Conservation (phyloP, 345 rosid species). For the Citrus glauca region DNA sequence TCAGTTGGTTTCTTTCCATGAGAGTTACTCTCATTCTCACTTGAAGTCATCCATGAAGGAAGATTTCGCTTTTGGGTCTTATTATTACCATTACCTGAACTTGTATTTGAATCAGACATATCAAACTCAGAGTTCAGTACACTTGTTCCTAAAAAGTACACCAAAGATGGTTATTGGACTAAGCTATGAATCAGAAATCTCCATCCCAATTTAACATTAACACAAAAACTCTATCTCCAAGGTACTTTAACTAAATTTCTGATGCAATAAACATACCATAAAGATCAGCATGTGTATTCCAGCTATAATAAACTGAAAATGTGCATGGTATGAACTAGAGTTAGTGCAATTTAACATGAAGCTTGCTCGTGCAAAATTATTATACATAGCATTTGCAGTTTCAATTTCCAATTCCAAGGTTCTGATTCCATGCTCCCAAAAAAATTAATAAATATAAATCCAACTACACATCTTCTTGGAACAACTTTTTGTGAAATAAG, state of each 20-base stretch:
- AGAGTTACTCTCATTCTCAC: conserved; percentile 24
- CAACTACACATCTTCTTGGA: not conserved
- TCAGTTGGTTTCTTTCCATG: conserved; percentile 29
- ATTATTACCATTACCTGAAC: conserved; percentile 17
- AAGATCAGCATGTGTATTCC: not conserved
- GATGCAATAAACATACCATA: not conserved
- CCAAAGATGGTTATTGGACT: not conserved
- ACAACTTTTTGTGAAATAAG: not conserved
- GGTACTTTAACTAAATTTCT: not conserved
- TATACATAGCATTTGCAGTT: no score
- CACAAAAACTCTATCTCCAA: not conserved
- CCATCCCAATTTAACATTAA: not conserved
- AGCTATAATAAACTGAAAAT: not conserved
- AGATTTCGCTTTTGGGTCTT: conserved; percentile 54
- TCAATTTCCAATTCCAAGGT: not conserved
- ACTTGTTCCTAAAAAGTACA: not conserved
- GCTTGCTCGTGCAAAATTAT: not conserved
- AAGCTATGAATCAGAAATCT: no score
- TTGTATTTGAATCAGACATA: conserved; percentile 39
- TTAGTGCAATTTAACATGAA: not conserved
- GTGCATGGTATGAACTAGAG: not conserved
- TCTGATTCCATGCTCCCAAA: not conserved
- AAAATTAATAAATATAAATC: not conserved
- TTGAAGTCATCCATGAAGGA: conserved; percentile 80
- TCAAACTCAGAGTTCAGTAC: not conserved